A percentile compares a stretch with the other conserved stretches of the same genome.
Conservation (phyloP, 805 yeast genomes). For the Wickerhamomyces subpelliculosus region DNA sequence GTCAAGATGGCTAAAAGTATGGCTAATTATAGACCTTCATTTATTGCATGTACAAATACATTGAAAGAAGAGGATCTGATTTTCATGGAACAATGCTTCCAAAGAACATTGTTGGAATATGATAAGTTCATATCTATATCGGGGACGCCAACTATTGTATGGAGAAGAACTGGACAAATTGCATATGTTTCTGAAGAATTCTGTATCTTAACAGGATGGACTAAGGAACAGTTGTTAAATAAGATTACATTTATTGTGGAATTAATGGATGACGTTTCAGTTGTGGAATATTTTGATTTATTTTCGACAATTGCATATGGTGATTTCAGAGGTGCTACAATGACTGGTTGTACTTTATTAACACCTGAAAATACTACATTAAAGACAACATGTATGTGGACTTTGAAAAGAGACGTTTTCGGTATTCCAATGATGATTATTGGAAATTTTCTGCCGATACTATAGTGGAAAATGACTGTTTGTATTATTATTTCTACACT, state of each 20-base stretch:
- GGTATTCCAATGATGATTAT: constrained; percentile 97
- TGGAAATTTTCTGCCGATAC: constrained; percentile 84
- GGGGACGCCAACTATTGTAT: constrained; percentile 92
- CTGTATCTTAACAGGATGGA: constrained; percentile 88
- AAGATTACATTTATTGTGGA: constrained; percentile 71
- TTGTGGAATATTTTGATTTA: constrained; percentile 79
- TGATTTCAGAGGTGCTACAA: constrained; percentile 82
- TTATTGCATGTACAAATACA: constrained; percentile 86
- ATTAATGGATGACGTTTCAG: constrained; percentile 80
- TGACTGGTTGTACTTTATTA: constrained; percentile 76
- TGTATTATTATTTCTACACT: too few species aligned
- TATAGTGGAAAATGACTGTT: constrained; percentile 19
- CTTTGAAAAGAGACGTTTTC: constrained; percentile 88
- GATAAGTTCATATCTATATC: constrained; percentile 75
- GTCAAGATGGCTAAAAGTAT: constrained; percentile 80
- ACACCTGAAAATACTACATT: constrained; percentile 50
- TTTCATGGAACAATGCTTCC: constrained; percentile 95
- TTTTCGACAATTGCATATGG: constrained; percentile 85
- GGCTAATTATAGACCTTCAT: constrained; percentile 88
- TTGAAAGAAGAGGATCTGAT: constrained; percentile 86
- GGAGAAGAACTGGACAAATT: constrained; percentile 94
- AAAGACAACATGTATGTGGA: constrained; percentile 83
- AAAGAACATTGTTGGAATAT: constrained; percentile 83
- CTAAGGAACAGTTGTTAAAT: constrained; percentile 56
- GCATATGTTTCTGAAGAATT: constrained; percentile 95